Conservation (phyloP, 1,139 yeast species). For the Candida frijolesensis region DNA sequence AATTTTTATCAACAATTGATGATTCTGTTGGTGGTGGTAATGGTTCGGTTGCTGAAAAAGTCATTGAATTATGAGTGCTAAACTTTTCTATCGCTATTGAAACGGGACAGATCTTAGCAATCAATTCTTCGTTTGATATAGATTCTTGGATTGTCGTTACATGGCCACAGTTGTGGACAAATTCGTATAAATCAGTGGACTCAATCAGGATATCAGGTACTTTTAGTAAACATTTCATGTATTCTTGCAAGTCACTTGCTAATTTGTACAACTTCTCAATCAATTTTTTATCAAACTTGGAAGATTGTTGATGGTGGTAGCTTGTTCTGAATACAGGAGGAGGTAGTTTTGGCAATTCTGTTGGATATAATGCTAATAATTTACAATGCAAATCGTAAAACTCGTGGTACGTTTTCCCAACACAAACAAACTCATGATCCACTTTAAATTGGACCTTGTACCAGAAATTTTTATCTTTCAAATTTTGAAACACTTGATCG, state of each 20-base stretch:
- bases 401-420: conserved; percentile 38
- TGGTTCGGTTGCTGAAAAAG: conserved; percentile 32
- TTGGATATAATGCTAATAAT: conserved; percentile 11
- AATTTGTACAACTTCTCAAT: conserved; percentile 22
- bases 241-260: conserved; percentile 37
- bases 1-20: conserved; percentile 6
- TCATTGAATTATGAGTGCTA: conserved; percentile 10
- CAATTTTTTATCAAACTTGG: conserved; percentile 20
- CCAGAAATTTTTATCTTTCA: conserved; percentile 26
- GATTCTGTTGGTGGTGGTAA: conserved; percentile 20
- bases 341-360: conserved; percentile 38
- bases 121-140: conserved; percentile 20
- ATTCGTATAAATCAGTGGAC: conserved; percentile 20
- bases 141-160: conserved; percentile 1
- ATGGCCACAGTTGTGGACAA: conserved; percentile 14
- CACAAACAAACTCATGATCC: conserved; percentile 22
- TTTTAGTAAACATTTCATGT: conserved; percentile 31
- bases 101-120: conserved; percentile 23
- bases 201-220: conserved; percentile 13
- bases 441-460: conserved; percentile 33
- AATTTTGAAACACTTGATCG: neutral
- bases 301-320: conserved; percentile 12
- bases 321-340: conserved; percentile 28
- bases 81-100: conserved; percentile 21
- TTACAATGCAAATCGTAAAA: conserved; percentile 35